phyloP scores from a whole-genome alignment of 352 stramenopile genomes.

The Phytophthora podocarpi region DNA sequence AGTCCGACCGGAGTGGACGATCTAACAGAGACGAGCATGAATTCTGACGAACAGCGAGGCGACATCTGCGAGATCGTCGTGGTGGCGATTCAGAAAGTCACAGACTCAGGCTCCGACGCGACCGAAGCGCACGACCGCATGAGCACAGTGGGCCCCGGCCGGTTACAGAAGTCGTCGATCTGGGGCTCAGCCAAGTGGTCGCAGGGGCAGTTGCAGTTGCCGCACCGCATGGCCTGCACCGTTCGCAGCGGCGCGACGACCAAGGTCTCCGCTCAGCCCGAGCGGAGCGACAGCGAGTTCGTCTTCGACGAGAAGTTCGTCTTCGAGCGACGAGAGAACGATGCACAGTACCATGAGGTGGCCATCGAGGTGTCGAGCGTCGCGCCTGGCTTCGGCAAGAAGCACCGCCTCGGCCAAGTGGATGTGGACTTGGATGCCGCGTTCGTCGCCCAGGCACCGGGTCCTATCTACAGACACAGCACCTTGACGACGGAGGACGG shows the following conservation, averaged over 20 bases:
- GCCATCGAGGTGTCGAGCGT: slow-evolving; percentile 39
- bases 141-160: slow-evolving; percentile 8
- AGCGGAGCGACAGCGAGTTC: slow-evolving; percentile 29
- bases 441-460: slow-evolving; percentile 23
- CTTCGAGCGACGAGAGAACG: slow-evolving; percentile 40
- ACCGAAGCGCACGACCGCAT: slow-evolving; percentile 3
- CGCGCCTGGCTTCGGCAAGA: slow-evolving; percentile 25
- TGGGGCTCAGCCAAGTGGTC: slow-evolving; percentile 31
- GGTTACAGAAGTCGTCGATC: slow-evolving; percentile 18
- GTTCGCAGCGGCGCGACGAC: slow-evolving; percentile 32
- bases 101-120: not conserved
- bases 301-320: slow-evolving; percentile 54
- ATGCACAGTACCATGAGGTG: slow-evolving; percentile 36
- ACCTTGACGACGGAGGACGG: slow-evolving; percentile 16
- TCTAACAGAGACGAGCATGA: slow-evolving; percentile 15
- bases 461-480: slow-evolving; percentile 32
- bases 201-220: slow-evolving; percentile 20
- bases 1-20: slow-evolving; percentile 38
- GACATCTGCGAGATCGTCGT: slow-evolving; percentile 49
- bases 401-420: slow-evolving; percentile 37
- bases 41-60: slow-evolving; percentile 18
- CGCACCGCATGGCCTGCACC: slow-evolving; percentile 30
- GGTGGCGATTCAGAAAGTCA: slow-evolving; percentile 42
- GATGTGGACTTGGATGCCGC: slow-evolving; percentile 39
- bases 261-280: slow-evolving; percentile 33